These are phyloP conservation scores for Orbilia ellipsospora DNA, from an alignment of 2,329 filamentous ascomycete genomes.

Conservation along the genomic window DNA sequence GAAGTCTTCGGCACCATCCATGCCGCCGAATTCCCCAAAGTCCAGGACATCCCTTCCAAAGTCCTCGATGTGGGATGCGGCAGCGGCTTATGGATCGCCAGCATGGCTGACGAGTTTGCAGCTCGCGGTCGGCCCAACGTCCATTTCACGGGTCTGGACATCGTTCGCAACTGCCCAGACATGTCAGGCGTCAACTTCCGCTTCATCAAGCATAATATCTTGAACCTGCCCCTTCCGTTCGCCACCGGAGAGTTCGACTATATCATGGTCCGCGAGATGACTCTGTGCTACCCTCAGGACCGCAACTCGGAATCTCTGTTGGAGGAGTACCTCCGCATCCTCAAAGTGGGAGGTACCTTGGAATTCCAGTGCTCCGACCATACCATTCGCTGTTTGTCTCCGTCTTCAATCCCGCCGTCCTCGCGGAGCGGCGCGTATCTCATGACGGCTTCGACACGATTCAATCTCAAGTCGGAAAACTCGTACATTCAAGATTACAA, in stretches of 20 bases:
- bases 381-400: conserved; percentile 78
- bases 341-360: conserved; percentile 80
- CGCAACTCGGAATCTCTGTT: conserved; percentile 64
- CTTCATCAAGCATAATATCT: conserved; percentile 88
- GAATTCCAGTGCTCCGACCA: conserved; percentile 79
- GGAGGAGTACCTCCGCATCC: conserved; percentile 80
- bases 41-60: conserved; percentile 72
- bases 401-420: conserved; percentile 60
- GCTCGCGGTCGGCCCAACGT: conserved; percentile 55
- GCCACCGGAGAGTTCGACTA: conserved; percentile 83
- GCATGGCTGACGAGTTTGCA: conserved; percentile 58
- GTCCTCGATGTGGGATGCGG: conserved; percentile 91
- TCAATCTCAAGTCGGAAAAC: conserved; percentile 75
- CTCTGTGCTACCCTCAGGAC: conserved; percentile 55
- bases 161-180: conserved; percentile 58
- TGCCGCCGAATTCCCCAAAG: conserved; percentile 55
- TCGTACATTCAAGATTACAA: conserved; percentile 86
- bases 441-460: conserved; percentile 83
- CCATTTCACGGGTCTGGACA: conserved; percentile 60
- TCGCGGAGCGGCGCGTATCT: conserved; percentile 81
- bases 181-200: conserved; percentile 65
- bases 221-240: conserved; percentile 80
- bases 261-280: conserved; percentile 64
- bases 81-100: conserved; percentile 86
- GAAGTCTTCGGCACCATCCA: conserved; percentile 78